Evolutionary conservation across 140 eudicot species (phyloP).

Genomic region (Oenanthe javanica): DNA sequence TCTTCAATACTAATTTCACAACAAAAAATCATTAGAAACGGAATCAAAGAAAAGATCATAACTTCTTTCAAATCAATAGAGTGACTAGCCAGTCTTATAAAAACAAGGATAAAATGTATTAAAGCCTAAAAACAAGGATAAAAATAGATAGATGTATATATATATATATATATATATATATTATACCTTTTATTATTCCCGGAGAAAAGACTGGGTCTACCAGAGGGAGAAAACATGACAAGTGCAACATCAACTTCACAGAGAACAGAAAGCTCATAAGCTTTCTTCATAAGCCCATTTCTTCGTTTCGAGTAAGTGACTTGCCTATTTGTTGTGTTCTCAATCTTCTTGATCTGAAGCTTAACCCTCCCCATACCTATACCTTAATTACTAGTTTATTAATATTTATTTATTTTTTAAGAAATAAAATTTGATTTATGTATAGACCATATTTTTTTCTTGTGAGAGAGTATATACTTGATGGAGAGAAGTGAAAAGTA

Average conservation of each 20-base stretch:
- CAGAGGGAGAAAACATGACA: conserved; percentile 90
- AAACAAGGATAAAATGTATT: too few relatives aligned
- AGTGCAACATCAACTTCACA: conserved; percentile 91
- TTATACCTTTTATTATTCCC: conserved; percentile 47
- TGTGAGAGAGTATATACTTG: not conserved
- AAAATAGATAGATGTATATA: too few relatives aligned
- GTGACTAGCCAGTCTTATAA: too few relatives aligned
- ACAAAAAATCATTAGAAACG: not conserved
- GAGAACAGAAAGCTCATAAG: conserved; percentile 79
- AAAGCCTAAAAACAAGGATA: not conserved
- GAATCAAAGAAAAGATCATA: conserved; percentile 7
- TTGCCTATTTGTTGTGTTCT: conserved; percentile 77
- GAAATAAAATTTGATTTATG: not conserved
- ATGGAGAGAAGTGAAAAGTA: not conserved
- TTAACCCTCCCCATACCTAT: conserved; percentile 75
- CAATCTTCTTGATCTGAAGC: conserved; percentile 81
- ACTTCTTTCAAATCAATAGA: too few relatives aligned
- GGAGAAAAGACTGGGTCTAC: conserved; percentile 63
- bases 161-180: too few relatives aligned
- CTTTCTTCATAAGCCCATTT: conserved; percentile 47
- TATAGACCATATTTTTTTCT: not conserved
- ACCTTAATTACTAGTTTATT: not conserved
- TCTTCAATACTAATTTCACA: conserved; percentile 54
- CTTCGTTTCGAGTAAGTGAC: conserved; percentile 65
- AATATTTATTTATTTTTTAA: not conserved